phyloP scores from a whole-genome alignment of 1,139 yeast species.

The Yamadazyma friedrichii region DNA sequence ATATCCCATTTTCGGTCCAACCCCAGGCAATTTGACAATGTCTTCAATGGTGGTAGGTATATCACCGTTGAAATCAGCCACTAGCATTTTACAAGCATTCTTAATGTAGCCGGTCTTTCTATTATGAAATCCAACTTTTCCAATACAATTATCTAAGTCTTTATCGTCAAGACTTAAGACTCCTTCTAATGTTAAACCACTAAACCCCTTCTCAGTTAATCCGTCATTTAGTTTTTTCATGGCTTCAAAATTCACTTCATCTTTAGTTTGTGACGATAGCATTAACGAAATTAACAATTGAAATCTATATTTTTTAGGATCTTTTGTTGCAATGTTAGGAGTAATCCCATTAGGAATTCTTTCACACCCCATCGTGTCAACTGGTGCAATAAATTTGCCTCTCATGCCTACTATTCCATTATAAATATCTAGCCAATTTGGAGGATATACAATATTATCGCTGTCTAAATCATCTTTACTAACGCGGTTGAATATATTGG shows the following conservation, averaged over 20 bases:
- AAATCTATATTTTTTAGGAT: constrained; percentile 55
- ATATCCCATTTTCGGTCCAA: constrained; percentile 95
- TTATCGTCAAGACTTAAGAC: constrained; percentile 48
- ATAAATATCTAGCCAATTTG: constrained; percentile 55
- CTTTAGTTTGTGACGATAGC: constrained; percentile 92
- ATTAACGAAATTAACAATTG: constrained; percentile 77
- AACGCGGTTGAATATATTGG: constrained; percentile 7
- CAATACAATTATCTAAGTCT: constrained; percentile 64
- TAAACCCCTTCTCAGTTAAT: constrained; percentile 24
- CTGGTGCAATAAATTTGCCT: constrained; percentile 65
- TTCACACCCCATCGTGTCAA: constrained; percentile 88
- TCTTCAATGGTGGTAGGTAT: constrained; percentile 69
- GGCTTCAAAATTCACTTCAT: constrained; percentile 77
- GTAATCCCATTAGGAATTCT: constrained; percentile 56
- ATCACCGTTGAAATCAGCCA: constrained; percentile 57
- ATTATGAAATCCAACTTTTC: constrained; percentile 83
- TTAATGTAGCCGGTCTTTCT: constrained; percentile 74
- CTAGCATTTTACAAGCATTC: constrained; percentile 54
- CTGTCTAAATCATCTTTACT: constrained; percentile 10
- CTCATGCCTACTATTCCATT: constrained; percentile 67
- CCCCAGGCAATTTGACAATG: constrained; percentile 76
- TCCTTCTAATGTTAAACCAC: constrained; percentile 34
- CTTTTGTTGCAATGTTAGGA: constrained; percentile 23
- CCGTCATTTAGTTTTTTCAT: constrained; percentile 61
- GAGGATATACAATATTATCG: constrained; percentile 31